Conservation (phyloP, 208 protist genomes). For the Giardia duodenalis region DNA sequence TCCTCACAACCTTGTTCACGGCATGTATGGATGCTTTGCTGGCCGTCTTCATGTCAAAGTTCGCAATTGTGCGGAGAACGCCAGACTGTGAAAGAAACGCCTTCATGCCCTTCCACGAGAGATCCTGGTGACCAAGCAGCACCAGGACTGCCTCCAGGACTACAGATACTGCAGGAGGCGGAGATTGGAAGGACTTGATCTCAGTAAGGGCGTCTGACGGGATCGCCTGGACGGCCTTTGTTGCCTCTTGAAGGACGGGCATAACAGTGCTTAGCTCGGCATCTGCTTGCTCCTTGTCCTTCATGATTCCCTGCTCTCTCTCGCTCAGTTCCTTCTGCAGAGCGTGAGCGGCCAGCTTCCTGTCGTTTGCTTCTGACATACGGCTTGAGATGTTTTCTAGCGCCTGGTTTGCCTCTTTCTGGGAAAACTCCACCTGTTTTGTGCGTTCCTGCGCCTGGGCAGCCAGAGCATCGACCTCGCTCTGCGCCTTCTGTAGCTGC, state of each 20-base stretch:
- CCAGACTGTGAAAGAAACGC: background rate
- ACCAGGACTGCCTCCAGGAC: conserved; percentile 13
- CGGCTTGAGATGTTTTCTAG: background rate
- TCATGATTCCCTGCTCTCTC: background rate
- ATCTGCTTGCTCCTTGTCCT: conserved; percentile 3
- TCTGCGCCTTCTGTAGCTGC: background rate
- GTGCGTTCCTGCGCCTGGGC: background rate
- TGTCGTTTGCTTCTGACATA: background rate
- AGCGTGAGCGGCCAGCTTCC: background rate
- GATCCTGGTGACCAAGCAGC: background rate
- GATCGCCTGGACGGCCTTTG: background rate
- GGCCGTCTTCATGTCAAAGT: conserved; percentile 2
- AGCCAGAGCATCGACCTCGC: background rate
- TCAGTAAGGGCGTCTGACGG: background rate
- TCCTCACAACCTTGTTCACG: background rate
- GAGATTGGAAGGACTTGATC: background rate
- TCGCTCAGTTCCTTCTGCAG: background rate
- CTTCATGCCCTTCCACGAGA: conserved; percentile 6
- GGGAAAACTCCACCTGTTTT: background rate
- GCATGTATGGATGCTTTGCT: background rate
- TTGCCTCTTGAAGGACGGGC: conserved; percentile 9
- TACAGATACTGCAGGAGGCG: background rate
- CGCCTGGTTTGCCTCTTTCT: background rate
- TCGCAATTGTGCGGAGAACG: background rate
- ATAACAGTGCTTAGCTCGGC: background rate